A percentile compares a stretch with the other conserved stretches of the same genome.
Conservation (phyloP, 176 grass and related monocot species). For the Luzula sylvatica region DNA sequence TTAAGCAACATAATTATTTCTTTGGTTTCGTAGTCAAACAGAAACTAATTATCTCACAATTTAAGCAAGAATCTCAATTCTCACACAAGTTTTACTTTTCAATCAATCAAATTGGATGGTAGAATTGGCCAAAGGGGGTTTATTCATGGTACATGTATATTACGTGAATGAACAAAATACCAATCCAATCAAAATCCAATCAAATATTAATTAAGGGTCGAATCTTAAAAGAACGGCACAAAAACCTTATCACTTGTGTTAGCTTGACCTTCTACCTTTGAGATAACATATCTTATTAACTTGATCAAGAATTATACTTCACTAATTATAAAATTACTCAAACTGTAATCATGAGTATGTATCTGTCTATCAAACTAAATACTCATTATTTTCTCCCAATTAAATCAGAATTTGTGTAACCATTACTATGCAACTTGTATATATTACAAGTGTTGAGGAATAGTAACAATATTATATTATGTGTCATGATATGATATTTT, state of each 20-base stretch:
- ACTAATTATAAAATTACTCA: slow-evolving; percentile 10
- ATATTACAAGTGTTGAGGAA: no score
- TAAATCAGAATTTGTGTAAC: no score
- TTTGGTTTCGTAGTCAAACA: no score
- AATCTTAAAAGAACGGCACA: neutral
- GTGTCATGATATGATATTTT: slow-evolving; percentile 14
- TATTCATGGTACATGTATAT: neutral
- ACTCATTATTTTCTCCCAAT: no score
- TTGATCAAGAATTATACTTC: neutral
- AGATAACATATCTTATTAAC: slow-evolving; percentile 2
- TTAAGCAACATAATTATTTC: no score
- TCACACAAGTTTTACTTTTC: neutral
- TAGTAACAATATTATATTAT: no score
- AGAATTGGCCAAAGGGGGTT: neutral
- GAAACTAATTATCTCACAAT: neutral
- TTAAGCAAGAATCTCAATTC: neutral
- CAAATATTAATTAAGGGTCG: neutral
- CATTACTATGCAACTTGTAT: no score
- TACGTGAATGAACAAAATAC: neutral
- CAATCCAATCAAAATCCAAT: neutral
- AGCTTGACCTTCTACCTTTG: slow-evolving; percentile 4
- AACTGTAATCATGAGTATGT: no score
- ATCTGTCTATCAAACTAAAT: no score
- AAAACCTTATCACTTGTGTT: slow-evolving; percentile 18
- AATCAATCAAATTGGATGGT: slow-evolving; percentile 18